Evolutionary conservation across 2,329 filamentous ascomycete species (phyloP), one percentile per base, ranked within the genome.

Genomic region (Penicillium sp.): DNA sequence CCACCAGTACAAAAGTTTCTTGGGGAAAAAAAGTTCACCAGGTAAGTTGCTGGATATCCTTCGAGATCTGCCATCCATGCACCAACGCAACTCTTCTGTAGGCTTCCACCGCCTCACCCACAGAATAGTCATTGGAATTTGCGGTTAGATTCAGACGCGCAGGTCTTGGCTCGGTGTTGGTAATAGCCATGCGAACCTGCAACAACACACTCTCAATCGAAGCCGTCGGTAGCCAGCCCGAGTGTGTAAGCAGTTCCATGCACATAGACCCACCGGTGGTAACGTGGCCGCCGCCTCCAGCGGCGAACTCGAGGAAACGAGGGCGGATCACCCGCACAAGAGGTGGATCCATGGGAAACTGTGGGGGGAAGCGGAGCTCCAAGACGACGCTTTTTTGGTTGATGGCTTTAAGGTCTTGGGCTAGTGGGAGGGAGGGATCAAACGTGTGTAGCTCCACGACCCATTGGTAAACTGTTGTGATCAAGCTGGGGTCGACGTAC

Each of bases 361-460:
- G 82, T 15, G 84, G 81, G 2, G 89, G 86, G 67, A 96, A 96
- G 2, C 91, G 89, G 42, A 96, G 78, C 74, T 96, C 93, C 12
- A 96, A 75, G 0, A 96, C 86, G 39, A 96, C 78, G 68, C 89
- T 92, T 23, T 80, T 83, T 56, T 89, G 65, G 0, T 79, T 80
- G 1, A 78, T 79, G 2, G 71, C 66, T 70, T 87, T 85, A 85
- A 96, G 91, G 68, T 96, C 92, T 53, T 82, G 70, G 0, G 89
- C 87, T 1, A 97, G 79, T 0, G 89, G 90, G 0, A 94, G 79
- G 1, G 77, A 71, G 0, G 77, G 62, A 25, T 91, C 88, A 67
- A 96, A 96, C 43, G 88, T 90, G 72, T 96, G 93, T 1, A 97
- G 78, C 72, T 96, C 90, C 6, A 96, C 86, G 58, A 96, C 91